Base-by-base conservation (phyloP, 1,139 yeast species). In the Diutina pseudorugosa region DNA sequence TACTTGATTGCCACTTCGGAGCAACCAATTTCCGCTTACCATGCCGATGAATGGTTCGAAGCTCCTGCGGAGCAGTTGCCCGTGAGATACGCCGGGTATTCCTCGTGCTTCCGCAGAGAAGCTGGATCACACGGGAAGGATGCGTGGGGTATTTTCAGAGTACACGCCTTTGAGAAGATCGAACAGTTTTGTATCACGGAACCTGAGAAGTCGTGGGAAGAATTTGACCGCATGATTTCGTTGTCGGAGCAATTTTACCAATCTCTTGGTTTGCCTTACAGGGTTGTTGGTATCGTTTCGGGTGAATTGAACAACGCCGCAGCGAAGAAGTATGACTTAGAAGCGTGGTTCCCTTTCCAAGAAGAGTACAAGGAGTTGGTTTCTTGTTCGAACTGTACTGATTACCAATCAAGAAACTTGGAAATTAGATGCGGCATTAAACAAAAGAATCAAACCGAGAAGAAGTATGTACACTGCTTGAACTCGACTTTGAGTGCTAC, bases 271-370 rank as follows among this genome's bases (percentile, higher is more conserved):
- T 75, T 93, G 63, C 98, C 98, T 58, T 93, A 93, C 79, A 82
- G 98, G 70, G 94, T 93, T 56, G 98, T 94, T 57, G 96, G 96
- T 61, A 93, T 94, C 70, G 98, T 94, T 57, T 88, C 96, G 57
- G 98, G 98, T 61, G 99, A 93, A 74, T 82, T 94, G 68, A 94
- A 94, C 79, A 93, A 94, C 63, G 98, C 99, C 54, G 98, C 98
- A 57, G 97, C 98, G 60, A 93, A 93, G 79, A 93, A 93, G 73
- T 93, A 85, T 76, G 99, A 93, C 73, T 79, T 93, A 67, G 99
- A 93, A 77, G 99, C 99, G 51, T 93, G 99, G 99, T 94, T 93
- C 95, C 99, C 99, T 65, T 93, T 78, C 87, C 98, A 93, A 78
- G 80, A 90, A 70, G 98, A 94, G 73, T 94, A 88, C 76, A 94